A percentile compares a stretch with the other conserved stretches of the same genome.
Conservation (phyloP, 2,329 filamentous ascomycete genomes). For the Penicillium paneum region DNA sequence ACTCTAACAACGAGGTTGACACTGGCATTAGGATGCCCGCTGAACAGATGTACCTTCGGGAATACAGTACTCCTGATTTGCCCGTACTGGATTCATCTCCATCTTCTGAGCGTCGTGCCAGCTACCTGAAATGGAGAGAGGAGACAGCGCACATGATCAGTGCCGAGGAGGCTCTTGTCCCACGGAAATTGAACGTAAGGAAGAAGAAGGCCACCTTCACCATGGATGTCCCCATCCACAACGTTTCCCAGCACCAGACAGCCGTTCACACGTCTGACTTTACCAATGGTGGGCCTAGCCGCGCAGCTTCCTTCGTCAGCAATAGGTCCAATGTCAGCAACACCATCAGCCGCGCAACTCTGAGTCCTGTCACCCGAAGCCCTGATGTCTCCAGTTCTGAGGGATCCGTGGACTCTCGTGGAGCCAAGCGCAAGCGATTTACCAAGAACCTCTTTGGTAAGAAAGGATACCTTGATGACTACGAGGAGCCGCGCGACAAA, state of each 20-base stretch:
- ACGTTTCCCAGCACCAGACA: not conserved
- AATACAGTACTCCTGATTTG: not conserved
- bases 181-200: not conserved
- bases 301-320: not conserved
- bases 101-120: not conserved
- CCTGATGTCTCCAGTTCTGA: not conserved
- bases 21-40: too few species aligned
- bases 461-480: conserved; percentile 36
- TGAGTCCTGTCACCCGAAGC: not conserved
- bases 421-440: not conserved
- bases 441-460: conserved; percentile 45
- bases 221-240: not conserved
- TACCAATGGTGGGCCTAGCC: not conserved
- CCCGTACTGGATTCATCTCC: not conserved
- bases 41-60: not conserved
- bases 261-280: not conserved
- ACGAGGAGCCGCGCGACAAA: not conserved
- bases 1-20: too few species aligned
- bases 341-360: not conserved
- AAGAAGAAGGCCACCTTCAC: not conserved
- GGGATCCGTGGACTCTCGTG: not conserved
- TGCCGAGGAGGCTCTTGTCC: not conserved
- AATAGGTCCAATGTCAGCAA: not conserved
- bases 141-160: not conserved
- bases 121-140: too few species aligned